Evolutionary conservation across 768 basidiomycete species (phyloP).

Genomic region (Coprinopsis strossmayeri): DNA sequence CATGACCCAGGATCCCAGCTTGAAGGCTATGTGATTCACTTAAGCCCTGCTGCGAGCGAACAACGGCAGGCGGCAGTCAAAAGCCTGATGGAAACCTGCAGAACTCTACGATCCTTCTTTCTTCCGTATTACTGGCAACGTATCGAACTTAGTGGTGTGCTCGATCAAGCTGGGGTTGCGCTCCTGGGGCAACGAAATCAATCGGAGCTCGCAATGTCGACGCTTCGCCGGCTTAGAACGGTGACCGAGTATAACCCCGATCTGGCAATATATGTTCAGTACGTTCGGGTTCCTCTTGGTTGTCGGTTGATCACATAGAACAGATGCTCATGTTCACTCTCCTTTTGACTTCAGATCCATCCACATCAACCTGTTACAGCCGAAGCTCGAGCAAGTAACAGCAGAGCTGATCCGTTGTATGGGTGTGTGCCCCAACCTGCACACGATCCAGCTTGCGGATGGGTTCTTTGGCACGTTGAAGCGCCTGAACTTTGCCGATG

Average conservation of each 20-base stretch:
- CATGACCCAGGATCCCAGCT: not conserved
- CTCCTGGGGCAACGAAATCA: not conserved
- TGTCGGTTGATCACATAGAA: not conserved
- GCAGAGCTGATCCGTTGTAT: not conserved
- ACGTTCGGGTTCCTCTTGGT: not conserved
- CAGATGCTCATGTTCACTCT: not conserved
- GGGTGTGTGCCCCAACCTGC: not conserved
- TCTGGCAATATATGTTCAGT: not conserved
- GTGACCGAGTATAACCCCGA: not conserved
- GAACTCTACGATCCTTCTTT: not conserved
- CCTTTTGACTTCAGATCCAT: not conserved
- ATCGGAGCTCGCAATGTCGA: not conserved
- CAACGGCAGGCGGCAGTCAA: not conserved
- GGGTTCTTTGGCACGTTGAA: not conserved
- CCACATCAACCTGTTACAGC: not conserved
- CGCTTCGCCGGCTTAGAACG: not conserved
- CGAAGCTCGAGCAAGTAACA: not conserved
- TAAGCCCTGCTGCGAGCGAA: not conserved
- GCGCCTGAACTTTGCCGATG: not conserved
- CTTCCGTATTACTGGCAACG: not conserved
- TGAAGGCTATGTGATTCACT: not conserved
- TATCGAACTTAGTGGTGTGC: not conserved
- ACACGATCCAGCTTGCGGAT: not conserved
- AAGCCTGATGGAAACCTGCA: not conserved
- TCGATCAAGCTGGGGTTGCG: not conserved